phyloP scores from a whole-genome alignment of 2,329 filamentous ascomycete species.

The Verticillium zaregamsianum region DNA sequence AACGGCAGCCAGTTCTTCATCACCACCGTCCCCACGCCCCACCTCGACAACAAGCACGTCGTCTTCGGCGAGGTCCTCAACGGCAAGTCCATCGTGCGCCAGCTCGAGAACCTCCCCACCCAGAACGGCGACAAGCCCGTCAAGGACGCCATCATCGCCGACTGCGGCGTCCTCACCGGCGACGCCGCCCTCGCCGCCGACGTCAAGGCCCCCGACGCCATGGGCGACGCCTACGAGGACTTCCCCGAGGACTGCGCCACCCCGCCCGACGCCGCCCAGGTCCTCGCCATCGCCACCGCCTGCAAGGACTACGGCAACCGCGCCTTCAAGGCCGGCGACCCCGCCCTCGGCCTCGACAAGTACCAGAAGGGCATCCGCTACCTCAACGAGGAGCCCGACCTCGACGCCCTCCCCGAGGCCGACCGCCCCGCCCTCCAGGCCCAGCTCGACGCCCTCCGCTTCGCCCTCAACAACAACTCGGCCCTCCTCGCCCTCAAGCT shows the following conservation, averaged over 20 bases:
- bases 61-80: constrained; percentile 93
- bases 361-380: constrained; percentile 93
- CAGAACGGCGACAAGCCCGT: constrained; percentile 72
- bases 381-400: constrained; percentile 76
- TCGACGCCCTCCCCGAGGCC: constrained; percentile 67
- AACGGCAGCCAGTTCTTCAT: constrained; percentile 99
- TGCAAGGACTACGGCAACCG: constrained; percentile 91
- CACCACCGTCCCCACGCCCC: constrained; percentile 90
- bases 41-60: constrained; percentile 94
- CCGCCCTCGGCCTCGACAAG: constrained; percentile 72
- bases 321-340: constrained; percentile 79
- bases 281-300: constrained; percentile 74
- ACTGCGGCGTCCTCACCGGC: constrained; percentile 82
- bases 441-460: constrained; percentile 59
- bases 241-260: constrained; percentile 79
- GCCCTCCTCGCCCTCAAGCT: constrained; percentile 84
- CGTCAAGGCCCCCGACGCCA: constrained; percentile 68
- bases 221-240: constrained; percentile 91
- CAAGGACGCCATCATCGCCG: constrained; percentile 67
- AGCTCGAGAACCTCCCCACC: constrained; percentile 81
- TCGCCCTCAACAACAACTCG: constrained; percentile 84
- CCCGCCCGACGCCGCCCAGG: constrained; percentile 61
- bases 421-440: constrained; percentile 56
- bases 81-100: constrained; percentile 85
- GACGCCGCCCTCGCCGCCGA: constrained; percentile 63